phyloP scores from a whole-genome alignment of 371 early-diverging fungal genomes.

The Apophysomyces sp. region DNA sequence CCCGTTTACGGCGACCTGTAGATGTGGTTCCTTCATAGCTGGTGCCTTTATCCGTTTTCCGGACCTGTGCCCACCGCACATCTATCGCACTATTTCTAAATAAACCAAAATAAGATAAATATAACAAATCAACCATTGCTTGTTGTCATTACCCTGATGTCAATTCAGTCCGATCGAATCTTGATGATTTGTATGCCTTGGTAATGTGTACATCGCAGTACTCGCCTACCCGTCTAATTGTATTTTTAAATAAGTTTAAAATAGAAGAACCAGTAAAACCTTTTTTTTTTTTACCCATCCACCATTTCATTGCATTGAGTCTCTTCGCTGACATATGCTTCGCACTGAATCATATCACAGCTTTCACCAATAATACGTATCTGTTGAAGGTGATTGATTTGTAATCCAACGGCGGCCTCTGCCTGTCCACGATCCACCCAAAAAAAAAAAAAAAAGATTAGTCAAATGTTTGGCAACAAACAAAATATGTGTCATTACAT shows the following conservation, averaged over 20 bases:
- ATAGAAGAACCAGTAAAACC: background rate
- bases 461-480: too few relatives aligned
- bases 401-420: conserved; percentile 20
- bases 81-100: conserved; percentile 32
- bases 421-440: background rate
- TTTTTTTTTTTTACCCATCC: conserved; percentile 24
- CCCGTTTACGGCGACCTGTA: background rate
- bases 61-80: conserved; percentile 31
- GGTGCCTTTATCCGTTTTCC: conserved; percentile 3
- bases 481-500: conserved; percentile 7
- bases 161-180: conserved; percentile 44
- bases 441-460: background rate
- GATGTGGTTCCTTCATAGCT: background rate
- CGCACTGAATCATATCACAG: conserved; percentile 31
- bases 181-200: conserved; percentile 26
- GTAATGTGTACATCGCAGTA: conserved; percentile 39
- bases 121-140: background rate
- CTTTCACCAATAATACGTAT: conserved; percentile 37
- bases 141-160: conserved; percentile 36
- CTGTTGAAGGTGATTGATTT: conserved; percentile 27
- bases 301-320: conserved; percentile 34
- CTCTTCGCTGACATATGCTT: conserved; percentile 12
- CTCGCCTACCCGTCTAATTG: conserved; percentile 35
- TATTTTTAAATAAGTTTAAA: background rate
- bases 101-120: background rate